A percentile compares a stretch with the other conserved stretches of the same genome.
phyloP scores from a whole-genome alignment of 179 eudicot genomes.

The Amaranthus tricolor region DNA sequence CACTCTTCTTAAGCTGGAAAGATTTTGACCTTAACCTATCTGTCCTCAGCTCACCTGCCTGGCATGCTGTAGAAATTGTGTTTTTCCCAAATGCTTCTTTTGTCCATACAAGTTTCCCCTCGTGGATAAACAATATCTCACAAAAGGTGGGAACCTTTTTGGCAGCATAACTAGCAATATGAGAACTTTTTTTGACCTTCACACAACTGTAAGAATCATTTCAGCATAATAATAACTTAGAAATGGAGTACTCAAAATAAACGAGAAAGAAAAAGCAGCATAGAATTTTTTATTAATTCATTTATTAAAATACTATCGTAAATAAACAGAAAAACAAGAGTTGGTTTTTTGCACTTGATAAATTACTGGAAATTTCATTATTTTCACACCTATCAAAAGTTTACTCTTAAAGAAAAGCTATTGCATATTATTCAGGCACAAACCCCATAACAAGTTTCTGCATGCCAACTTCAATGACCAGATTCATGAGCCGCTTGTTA shows the following conservation, averaged over 20 bases:
- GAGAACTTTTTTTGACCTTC: slow-evolving; percentile 53
- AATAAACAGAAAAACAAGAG: neutral
- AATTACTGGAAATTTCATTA: neutral
- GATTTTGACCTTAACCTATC: slow-evolving; percentile 41
- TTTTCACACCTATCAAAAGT: slow-evolving; percentile 10
- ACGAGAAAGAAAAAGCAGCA: neutral
- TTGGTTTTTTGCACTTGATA: neutral
- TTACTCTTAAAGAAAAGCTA: slow-evolving; percentile 3
- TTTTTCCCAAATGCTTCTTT: slow-evolving; percentile 48
- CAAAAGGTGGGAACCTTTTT: slow-evolving; percentile 69
- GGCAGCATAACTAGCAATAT: slow-evolving; percentile 55
- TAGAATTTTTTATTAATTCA: too few species aligned
- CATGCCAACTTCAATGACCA: slow-evolving; percentile 44
- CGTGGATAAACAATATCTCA: slow-evolving; percentile 67
- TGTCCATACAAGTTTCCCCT: slow-evolving; percentile 72
- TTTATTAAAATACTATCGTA: too few species aligned
- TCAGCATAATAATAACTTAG: neutral
- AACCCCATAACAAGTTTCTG: slow-evolving; percentile 74
- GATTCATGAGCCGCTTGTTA: slow-evolving; percentile 55
- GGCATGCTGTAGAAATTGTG: slow-evolving; percentile 14
- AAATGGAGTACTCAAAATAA: neutral
- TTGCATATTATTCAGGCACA: slow-evolving; percentile 45
- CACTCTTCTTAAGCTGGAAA: slow-evolving; percentile 24
- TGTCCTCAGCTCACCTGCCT: slow-evolving; percentile 18
- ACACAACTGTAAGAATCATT: slow-evolving; percentile 40